These are phyloP conservation scores for Geranium incanum DNA, from an alignment of 441 rosid genomes.

Conservation along the genomic window DNA sequence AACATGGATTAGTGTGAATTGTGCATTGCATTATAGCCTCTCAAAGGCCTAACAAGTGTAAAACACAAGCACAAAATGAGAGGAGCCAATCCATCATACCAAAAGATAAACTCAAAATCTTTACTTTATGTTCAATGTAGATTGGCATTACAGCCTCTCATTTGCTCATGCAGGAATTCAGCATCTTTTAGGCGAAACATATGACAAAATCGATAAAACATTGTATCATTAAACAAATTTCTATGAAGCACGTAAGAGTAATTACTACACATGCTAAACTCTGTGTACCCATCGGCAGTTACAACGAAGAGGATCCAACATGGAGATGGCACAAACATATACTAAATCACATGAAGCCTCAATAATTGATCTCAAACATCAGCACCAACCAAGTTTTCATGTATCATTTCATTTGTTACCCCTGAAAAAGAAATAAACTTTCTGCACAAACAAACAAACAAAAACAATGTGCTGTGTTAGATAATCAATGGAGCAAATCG, in stretches of 20 bases:
- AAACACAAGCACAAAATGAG: background rate
- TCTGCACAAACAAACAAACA: slow-evolving; percentile 42
- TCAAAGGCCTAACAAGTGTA: background rate
- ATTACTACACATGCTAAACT: background rate
- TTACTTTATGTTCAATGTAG: too few species aligned
- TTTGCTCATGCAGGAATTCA: background rate
- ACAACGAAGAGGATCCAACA: slow-evolving; percentile 16
- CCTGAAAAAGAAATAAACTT: slow-evolving; percentile 73
- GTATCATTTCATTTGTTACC: slow-evolving; percentile 66
- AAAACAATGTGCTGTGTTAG: background rate
- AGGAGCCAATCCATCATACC: background rate
- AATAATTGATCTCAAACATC: background rate
- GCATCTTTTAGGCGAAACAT: background rate
- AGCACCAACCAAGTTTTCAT: background rate
- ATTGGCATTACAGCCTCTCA: background rate
- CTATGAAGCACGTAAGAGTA: background rate
- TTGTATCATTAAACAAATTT: background rate
- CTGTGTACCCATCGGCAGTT: background rate
- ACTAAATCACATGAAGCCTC: slow-evolving; percentile 10
- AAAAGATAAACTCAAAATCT: too few species aligned
- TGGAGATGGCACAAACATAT: slow-evolving; percentile 20
- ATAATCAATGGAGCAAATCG: background rate
- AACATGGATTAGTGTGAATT: background rate
- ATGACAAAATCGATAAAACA: background rate
- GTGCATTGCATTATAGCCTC: background rate